Conservation (phyloP, 148 eudicot species). For the Camellia japonica region DNA sequence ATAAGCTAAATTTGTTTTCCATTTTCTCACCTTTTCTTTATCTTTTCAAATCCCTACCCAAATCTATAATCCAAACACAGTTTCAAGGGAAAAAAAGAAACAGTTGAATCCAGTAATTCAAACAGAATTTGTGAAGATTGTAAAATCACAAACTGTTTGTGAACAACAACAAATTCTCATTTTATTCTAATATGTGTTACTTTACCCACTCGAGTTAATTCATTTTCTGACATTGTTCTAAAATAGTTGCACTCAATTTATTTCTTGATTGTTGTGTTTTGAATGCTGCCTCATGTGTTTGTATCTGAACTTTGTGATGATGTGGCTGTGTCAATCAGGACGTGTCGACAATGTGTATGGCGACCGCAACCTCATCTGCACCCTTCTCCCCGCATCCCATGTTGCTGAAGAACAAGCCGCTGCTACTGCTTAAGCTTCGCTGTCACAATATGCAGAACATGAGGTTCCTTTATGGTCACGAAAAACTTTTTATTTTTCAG, state of each 20-base stretch:
- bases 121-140: neutral
- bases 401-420: constrained; percentile 72
- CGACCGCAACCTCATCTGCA: constrained; percentile 93
- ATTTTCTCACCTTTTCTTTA: too few relatives aligned
- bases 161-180: neutral
- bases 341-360: constrained; percentile 97
- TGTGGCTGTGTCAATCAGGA: constrained; percentile 34
- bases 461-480: constrained; percentile 19
- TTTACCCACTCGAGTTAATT: neutral
- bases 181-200: neutral
- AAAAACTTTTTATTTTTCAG: constrained; percentile 7
- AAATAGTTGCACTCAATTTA: too few relatives aligned
- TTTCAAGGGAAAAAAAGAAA: neutral
- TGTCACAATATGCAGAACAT: neutral
- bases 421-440: constrained; percentile 65
- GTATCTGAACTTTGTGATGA: neutral
- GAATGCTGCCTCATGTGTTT: neutral
- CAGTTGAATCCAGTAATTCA: neutral
- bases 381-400: constrained; percentile 75
- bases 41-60: too few relatives aligned
- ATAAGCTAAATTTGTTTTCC: too few relatives aligned
- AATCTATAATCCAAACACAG: too few relatives aligned
- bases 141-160: neutral
- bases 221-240: neutral
- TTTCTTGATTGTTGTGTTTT: neutral